Conservation (phyloP, 495 filamentous ascomycete species). For the Daldinia loculata region DNA sequence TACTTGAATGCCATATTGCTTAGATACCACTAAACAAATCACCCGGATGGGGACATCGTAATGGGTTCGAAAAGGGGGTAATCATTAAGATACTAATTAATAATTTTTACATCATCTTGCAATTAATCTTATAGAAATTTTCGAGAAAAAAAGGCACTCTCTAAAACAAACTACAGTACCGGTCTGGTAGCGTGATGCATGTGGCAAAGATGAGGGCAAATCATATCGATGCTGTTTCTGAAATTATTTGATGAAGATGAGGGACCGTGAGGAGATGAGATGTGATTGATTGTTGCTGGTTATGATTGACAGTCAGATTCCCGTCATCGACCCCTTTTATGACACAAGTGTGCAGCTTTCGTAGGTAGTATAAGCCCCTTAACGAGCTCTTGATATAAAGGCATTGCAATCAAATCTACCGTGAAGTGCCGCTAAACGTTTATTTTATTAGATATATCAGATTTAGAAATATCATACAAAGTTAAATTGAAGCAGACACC, state of each 20-base stretch:
- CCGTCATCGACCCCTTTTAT: conserved; percentile 24
- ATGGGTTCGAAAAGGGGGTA: neutral
- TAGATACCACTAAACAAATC: neutral
- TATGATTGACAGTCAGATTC: conserved; percentile 15
- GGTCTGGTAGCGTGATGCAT: neutral
- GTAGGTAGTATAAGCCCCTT: conserved; percentile 3
- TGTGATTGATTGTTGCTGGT: conserved; percentile 10
- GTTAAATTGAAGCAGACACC: neutral
- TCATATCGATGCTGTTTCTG: neutral
- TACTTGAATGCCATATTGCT: neutral
- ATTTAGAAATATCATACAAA: neutral
- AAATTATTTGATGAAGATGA: neutral
- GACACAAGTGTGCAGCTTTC: conserved; percentile 14
- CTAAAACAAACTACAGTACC: neutral
- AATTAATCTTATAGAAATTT: neutral
- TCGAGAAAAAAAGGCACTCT: neutral
- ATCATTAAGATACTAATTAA: neutral
- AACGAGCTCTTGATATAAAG: conserved; percentile 1
- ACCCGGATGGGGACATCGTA: neutral
- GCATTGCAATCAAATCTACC: neutral
- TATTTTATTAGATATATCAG: neutral
- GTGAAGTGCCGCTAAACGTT: neutral
- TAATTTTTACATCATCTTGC: neutral
- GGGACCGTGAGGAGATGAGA: neutral
- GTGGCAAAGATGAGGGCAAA: neutral